Base-by-base conservation (phyloP, 2,329 filamentous ascomycete species). In the Aspergillus felis region DNA sequence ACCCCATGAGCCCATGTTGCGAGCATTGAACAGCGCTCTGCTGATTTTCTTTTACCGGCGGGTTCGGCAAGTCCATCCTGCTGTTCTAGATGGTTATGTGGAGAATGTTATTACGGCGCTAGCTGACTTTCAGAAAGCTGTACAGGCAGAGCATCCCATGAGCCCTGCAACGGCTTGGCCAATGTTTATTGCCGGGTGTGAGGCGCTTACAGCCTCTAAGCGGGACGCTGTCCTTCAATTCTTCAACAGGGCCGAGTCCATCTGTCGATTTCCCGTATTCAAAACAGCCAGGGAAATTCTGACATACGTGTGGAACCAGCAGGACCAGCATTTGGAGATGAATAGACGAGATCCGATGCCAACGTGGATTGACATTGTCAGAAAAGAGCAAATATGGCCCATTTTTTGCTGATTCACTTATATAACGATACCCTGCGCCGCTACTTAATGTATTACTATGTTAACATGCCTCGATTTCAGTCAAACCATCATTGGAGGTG, bases 11-110 rank as follows among this genome's bases (percentile, higher is more conserved):
- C 61, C 71, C 50, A 75, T 79, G 67, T 59, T 77, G 6, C 68
- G 70, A 20, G 76, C 76, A 0, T 60, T 79, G 58, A 74, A 74
- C 48, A 66, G 70, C 9, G 75, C 74, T 0, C 61, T 78, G 5
- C 67, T 78, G 5, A 75, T 79, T 1, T 74, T 76, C 46, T 78
- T 78, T 61, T 78, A 78, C 57, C 67, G 75, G 2, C 68, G 76
- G 4, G 70, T 78, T 17, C 69, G 72, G 20, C 68, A 76, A 6
- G 72, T 74, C 2, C 73, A 78, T 50, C 69, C 74, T 0, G 68
- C 68, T 29, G 72, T 76, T 2, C 53, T 78, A 3, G 74, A 76
- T 58, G 65, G 70, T 1, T 71, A 75, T 51, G 74, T 78, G 7
- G 68, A 72, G 35, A 66, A 67, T 50, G 71, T 73, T 1, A 71